Conservation (phyloP, 129 eudicot species). For the Pulicaria dysenterica region DNA sequence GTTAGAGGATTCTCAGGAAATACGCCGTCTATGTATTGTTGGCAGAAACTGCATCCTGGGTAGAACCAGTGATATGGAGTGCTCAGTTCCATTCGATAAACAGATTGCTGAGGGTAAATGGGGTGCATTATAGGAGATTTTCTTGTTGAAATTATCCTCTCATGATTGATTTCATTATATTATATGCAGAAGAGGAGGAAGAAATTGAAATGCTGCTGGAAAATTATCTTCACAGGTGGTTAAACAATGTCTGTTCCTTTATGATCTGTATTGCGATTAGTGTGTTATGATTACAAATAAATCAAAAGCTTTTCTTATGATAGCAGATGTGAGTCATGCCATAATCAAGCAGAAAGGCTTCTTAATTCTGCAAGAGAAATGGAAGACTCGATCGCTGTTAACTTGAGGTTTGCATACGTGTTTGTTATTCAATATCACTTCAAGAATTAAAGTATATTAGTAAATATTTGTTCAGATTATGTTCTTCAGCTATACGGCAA, state of each 20-base stretch:
- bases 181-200: constrained; percentile 90
- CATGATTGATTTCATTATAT: background rate
- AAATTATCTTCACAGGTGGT: constrained; percentile 89
- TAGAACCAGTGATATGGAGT: constrained; percentile 58
- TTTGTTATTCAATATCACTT: constrained; percentile 4
- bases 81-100: constrained; percentile 82
- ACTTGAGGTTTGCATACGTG: constrained; percentile 65
- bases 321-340: constrained; percentile 94
- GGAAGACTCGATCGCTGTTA: constrained; percentile 98
- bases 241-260: background rate
- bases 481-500: background rate
- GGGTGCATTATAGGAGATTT: background rate
- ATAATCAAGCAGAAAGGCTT: constrained; percentile 98
- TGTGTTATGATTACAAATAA: background rate
- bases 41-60: constrained; percentile 78
- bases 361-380: constrained; percentile 99
- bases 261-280: background rate
- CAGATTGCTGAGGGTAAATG: constrained; percentile 87
- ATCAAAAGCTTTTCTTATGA: constrained; percentile 14
- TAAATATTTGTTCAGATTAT: background rate
- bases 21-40: constrained; percentile 87
- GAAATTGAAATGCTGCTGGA: constrained; percentile 98
- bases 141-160: constrained; percentile 16
- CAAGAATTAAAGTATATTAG: constrained; percentile 10
- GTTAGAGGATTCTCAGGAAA: constrained; percentile 93